Percentiles rank a stretch among this genome's conserved stretches.
Conservation (phyloP, 2,329 filamentous ascomycete species). For the Cyanodermella asteris region DNA sequence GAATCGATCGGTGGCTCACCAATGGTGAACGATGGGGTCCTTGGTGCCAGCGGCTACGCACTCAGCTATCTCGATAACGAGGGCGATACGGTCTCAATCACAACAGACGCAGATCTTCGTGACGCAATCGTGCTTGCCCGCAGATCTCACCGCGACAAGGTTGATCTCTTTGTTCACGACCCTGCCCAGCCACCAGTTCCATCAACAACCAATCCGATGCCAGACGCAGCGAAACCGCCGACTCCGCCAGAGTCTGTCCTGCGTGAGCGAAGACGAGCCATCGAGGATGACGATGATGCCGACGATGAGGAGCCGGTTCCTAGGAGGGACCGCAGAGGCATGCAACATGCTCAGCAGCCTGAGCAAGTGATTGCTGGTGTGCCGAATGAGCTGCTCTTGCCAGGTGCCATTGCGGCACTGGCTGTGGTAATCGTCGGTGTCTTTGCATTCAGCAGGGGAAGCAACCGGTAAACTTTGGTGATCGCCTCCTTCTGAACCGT, state of each 20-base stretch:
- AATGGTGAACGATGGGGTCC: slow-evolving; percentile 53
- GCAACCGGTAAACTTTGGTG: slow-evolving; percentile 19
- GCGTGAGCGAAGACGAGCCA: slow-evolving; percentile 23
- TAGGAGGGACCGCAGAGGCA: slow-evolving; percentile 23
- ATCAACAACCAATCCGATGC: slow-evolving; percentile 37
- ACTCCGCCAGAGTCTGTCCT: slow-evolving; percentile 31
- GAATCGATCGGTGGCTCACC: slow-evolving; percentile 68
- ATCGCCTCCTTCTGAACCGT: slow-evolving; percentile 1
- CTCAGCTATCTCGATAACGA: slow-evolving; percentile 94
- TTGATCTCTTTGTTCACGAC: slow-evolving; percentile 91
- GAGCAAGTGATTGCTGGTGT: slow-evolving; percentile 77
- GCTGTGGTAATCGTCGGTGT: slow-evolving; percentile 86
- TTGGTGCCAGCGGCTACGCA: slow-evolving; percentile 62
- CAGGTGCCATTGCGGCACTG: slow-evolving; percentile 84
- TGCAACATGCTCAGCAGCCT: slow-evolving; percentile 28
- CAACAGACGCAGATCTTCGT: slow-evolving; percentile 75
- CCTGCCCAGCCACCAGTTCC: slow-evolving; percentile 70
- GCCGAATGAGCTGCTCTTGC: slow-evolving; percentile 80
- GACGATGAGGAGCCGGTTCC: slow-evolving; percentile 16
- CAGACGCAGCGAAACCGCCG: slow-evolving; percentile 24
- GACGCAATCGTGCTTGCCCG: slow-evolving; percentile 76
- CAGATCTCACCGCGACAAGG: slow-evolving; percentile 63
- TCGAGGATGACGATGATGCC: slow-evolving; percentile 19
- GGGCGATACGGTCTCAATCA: slow-evolving; percentile 90
- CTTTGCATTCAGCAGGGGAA: slow-evolving; percentile 61